Base-by-base conservation (phyloP, 768 basidiomycete genomes). In the Boletellus sp. region DNA sequence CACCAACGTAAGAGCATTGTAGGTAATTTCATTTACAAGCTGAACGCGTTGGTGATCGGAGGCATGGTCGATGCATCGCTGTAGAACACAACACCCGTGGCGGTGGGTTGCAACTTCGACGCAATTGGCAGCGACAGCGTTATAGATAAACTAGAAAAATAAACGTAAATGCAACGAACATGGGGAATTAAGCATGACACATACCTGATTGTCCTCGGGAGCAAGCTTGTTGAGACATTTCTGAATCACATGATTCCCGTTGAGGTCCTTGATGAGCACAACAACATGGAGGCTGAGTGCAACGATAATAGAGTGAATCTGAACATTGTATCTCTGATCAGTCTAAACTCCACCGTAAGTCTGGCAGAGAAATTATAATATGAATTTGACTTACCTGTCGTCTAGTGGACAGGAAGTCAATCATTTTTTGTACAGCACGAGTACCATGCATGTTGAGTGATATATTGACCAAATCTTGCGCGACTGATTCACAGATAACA, bases 391-490 rank as follows among this genome's bases (percentile, higher is more conserved):
- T 80, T 74, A 76, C 90, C 88, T 94, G 92, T 64, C 96, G 77
- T 61, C 90, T 85, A 47, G 91, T 93, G 19, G 94, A 95, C 65
- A 99, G 73, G 77, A 96, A 98, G 70, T 99, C 96, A 55, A 99
- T 96, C 95, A 98, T 98, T 76, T 98, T 98, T 75, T 99, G 96
- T 51, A 98, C 96, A 23, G 96, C 96, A 53, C 96, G 85, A 28
- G 96, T 99, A 28, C 96, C 96, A 70, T 99, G 96, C 96, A 99
- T 99, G 72, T 99, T 99, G 55, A 99, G 77, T 31, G 94, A 96
- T 64, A 99, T 98, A 66, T 87, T 93, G 62, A 99, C 96, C 43
- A 99, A 80, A 60, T 99, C 96, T 63, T 94, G 90, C 31, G 94
- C 92, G 43, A 99, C 95, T 22, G 92, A 94, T 67, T 98, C 95